These are phyloP conservation scores for Cucurbita pepo DNA, from an alignment of 306 rosid genomes.

Conservation along the genomic window DNA sequence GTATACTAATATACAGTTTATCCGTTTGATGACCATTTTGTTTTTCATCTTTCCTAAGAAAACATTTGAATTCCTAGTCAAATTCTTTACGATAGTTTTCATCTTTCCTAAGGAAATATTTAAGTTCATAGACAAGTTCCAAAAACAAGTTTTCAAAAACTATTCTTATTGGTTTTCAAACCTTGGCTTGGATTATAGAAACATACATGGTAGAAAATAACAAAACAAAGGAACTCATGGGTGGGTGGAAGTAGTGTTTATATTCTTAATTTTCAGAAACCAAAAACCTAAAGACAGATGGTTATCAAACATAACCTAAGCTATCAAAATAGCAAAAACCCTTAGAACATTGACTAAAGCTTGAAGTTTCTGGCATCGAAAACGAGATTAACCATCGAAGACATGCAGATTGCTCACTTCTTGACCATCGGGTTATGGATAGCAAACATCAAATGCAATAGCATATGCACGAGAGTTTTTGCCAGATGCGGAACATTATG, in stretches of 20 bases:
- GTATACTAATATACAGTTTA: neutral
- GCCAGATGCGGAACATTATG: neutral
- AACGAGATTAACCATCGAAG: neutral
- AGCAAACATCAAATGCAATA: neutral
- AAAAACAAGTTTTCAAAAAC: neutral
- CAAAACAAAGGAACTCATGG: neutral
- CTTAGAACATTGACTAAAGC: neutral
- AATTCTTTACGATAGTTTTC: neutral
- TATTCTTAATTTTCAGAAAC: neutral
- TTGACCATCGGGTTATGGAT: neutral
- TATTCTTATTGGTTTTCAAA: neutral
- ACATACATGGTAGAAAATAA: neutral
- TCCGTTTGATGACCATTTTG: neutral
- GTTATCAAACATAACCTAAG: neutral
- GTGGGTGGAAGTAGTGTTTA: neutral
- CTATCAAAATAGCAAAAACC: neutral
- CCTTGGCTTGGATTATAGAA: neutral
- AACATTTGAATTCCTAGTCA: too few relatives aligned
- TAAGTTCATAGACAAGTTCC: neutral
- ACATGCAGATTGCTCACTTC: neutral
- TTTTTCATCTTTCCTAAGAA: neutral
- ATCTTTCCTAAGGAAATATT: neutral
- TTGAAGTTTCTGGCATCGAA: neutral
- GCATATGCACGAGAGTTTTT: neutral
- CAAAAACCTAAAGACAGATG: neutral